Conservation (phyloP, 306 rosid genomes). For the Rosa lucieae region DNA sequence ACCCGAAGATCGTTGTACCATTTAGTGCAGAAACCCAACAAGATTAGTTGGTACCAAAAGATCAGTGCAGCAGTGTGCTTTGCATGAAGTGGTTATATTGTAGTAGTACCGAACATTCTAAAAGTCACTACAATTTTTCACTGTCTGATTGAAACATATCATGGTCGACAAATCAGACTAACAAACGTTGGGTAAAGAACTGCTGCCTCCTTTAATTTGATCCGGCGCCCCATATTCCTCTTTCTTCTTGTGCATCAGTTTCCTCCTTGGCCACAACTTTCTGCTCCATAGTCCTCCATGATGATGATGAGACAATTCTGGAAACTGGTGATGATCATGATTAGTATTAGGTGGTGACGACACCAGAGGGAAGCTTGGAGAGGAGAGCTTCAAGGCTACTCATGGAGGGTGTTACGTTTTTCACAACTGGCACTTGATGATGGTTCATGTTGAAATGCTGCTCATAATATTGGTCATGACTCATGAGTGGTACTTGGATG, state of each 20-base stretch:
- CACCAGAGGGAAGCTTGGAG: constrained; percentile 46
- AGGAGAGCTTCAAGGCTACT: constrained; percentile 54
- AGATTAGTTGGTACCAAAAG: too few species aligned
- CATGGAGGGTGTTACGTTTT: constrained; percentile 39
- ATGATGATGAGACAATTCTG: constrained; percentile 11
- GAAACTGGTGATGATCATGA: constrained; percentile 12
- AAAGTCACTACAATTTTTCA: too few species aligned
- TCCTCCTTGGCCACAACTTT: constrained; percentile 64
- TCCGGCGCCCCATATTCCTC: constrained; percentile 46
- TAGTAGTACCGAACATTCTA: too few species aligned
- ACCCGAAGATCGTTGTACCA: too few species aligned
- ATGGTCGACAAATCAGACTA: too few species aligned
- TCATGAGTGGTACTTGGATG: background rate
- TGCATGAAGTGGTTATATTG: too few species aligned
- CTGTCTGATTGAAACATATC: too few species aligned
- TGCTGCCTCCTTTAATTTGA: constrained; percentile 13
- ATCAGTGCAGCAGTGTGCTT: too few species aligned
- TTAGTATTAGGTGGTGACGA: background rate
- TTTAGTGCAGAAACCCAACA: too few species aligned
- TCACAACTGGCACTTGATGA: constrained; percentile 10
- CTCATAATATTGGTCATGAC: constrained; percentile 33
- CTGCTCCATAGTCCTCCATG: constrained; percentile 37
- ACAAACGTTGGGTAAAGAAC: too few species aligned
- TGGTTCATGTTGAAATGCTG: constrained; percentile 25
- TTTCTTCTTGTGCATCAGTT: constrained; percentile 23